phyloP scores from a whole-genome alignment of 129 eudicot species.

The Lactuca sativa region DNA sequence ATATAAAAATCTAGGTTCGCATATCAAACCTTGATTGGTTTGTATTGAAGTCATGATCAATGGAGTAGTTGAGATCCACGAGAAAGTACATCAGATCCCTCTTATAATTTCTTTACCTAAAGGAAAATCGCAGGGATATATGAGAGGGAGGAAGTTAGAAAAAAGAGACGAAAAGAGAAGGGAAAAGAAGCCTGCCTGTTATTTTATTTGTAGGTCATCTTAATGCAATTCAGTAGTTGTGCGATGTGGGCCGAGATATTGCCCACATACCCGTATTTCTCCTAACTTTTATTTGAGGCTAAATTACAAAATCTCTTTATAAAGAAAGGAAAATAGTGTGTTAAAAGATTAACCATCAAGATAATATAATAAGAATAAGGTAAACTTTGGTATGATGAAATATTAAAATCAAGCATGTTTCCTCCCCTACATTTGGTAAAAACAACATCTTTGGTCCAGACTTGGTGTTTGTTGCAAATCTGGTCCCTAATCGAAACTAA shows the following conservation, averaged over 20 bases:
- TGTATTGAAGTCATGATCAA: slow-evolving; percentile 37
- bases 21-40: slow-evolving; percentile 34
- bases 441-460: no score
- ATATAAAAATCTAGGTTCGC: slow-evolving; percentile 9
- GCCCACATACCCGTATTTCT: slow-evolving; percentile 8
- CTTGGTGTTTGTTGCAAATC: no score
- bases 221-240: slow-evolving; percentile 5
- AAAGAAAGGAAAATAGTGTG: no score
- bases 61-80: slow-evolving; percentile 37
- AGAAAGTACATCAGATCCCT: slow-evolving; percentile 49
- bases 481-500: no score
- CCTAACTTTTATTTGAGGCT: neutral
- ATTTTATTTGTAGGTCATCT: slow-evolving; percentile 14
- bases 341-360: no score
- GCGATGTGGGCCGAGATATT: slow-evolving; percentile 19
- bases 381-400: no score
- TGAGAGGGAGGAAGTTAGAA: slow-evolving; percentile 17
- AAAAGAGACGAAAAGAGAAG: slow-evolving; percentile 1
- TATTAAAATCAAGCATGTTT: no score
- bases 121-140: slow-evolving; percentile 22
- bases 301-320: no score
- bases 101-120: slow-evolving; percentile 22
- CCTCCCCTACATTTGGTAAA: no score
- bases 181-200: slow-evolving; percentile 13
- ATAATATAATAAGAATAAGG: no score